Base-by-base conservation (phyloP, 2,329 filamentous ascomycete species). In the Cyphellophora attinorum region DNA sequence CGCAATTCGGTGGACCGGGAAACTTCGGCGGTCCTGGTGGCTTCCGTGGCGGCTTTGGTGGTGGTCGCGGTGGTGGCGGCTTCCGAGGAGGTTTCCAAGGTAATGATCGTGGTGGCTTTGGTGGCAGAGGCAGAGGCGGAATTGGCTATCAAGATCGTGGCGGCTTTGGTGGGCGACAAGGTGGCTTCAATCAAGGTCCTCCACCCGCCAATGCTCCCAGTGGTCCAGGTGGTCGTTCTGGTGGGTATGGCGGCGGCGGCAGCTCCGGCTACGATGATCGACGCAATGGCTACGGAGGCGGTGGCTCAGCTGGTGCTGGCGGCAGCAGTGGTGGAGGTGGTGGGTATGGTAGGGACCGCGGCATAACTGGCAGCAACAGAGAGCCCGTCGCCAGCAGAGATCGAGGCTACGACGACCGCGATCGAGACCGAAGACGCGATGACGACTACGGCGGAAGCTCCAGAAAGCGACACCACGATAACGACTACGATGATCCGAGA, bases 301-400 rank as follows among this genome's bases (percentile, higher is more conserved):
- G 74, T 46, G 69, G 74, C 48, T 62, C 66, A 46, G 43, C 56
- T 50, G 60, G 70, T 40, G 67, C 71, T 38, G 62, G 65, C 28
- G 79, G 76, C 37, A 82, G 83, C 46, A 83, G 70, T 40, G 67
- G 72, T 38, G 62, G 65, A 28, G 79, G 76, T 37, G 82, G 83
- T 46, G 21, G 21, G 21, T 57, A 65, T 48, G 66, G 61, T 41
- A 66, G 70, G 49, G 68, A 74, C 46, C 69, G 74, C 48, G 68
- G 72, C 38, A 62, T 65, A 28, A 80, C 76, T 37, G 83, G 83
- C 46, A 83, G 83, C 64, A 91, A 93, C 62, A 81, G 81, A 60
- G 85, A 93, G 57, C 85, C 84, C 42, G 75, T 91, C 55, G 79
- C 81, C 52, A 75, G 76, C 34, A 62, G 77, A 51, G 76, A 79